phyloP scores from a whole-genome alignment of 129 eudicot genomes.

The Oenanthe sinensis region DNA sequence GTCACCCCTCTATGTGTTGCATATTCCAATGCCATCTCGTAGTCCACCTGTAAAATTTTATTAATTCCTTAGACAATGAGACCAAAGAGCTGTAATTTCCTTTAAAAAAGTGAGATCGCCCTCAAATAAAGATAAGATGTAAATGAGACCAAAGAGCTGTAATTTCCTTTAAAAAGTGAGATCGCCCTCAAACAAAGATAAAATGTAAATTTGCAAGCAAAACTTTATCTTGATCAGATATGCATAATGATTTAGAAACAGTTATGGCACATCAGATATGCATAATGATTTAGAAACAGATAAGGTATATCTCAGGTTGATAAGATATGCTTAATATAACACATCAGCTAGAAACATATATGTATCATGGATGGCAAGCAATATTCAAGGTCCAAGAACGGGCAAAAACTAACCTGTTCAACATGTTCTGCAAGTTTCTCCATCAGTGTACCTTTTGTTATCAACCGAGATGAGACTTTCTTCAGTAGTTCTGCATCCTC shows the following conservation, averaged over 20 bases:
- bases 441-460: constrained; percentile 54
- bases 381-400: background rate
- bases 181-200: too few relatives aligned
- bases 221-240: background rate
- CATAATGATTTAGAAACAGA: too few relatives aligned
- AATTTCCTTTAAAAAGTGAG: too few relatives aligned
- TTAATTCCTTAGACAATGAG: background rate
- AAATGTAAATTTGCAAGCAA: background rate
- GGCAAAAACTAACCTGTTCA: constrained; percentile 53
- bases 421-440: constrained; percentile 93
- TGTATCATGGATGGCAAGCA: background rate
- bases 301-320: too few relatives aligned
- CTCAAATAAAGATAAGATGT: background rate
- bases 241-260: background rate
- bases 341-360: background rate
- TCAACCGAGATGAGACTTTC: constrained; percentile 40
- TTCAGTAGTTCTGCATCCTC: constrained; percentile 69
- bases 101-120: background rate
- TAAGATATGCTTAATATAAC: too few relatives aligned
- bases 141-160: too few relatives aligned
- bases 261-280: too few relatives aligned
- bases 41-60: constrained; percentile 74
- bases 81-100: background rate
- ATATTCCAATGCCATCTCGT: constrained; percentile 97
- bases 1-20: constrained; percentile 91